These are phyloP conservation scores for Setaria viridis DNA, from an alignment of 202 grass and related monocot species.

Conservation along the genomic window DNA sequence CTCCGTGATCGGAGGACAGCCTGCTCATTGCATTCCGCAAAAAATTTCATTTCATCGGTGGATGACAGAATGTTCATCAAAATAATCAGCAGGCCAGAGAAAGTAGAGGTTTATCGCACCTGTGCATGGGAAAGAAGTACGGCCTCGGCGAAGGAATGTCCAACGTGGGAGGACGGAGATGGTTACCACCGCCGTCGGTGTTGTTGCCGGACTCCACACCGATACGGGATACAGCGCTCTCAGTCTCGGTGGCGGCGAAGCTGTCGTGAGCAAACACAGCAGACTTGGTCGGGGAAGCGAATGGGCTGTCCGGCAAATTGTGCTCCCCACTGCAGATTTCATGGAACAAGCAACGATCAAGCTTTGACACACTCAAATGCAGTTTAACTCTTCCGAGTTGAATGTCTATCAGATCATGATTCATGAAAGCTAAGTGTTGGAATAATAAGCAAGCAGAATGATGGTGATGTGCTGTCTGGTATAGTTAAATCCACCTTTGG, in stretches of 20 bases:
- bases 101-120: conserved; percentile 41
- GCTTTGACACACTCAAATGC: conserved; percentile 11
- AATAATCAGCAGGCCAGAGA: background rate
- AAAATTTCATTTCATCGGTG: conserved; percentile 41
- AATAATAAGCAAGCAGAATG: conserved; percentile 41
- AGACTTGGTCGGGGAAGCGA: conserved; percentile 71
- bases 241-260: conserved; percentile 34
- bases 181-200: conserved; percentile 29
- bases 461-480: conserved; percentile 28
- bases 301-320: conserved; percentile 83
- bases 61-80: conserved; percentile 3
- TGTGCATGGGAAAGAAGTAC: conserved; percentile 76
- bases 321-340: conserved; percentile 63
- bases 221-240: background rate
- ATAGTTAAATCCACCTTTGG: conserved; percentile 73
- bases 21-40: conserved; percentile 58
- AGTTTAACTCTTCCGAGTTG: background rate
- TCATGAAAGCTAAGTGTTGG: conserved; percentile 44
- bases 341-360: conserved; percentile 19
- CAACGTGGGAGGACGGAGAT: conserved; percentile 48
- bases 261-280: conserved; percentile 23
- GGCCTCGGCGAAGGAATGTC: conserved; percentile 67
- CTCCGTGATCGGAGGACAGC: conserved; percentile 83
- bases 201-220: conserved; percentile 11
- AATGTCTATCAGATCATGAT: conserved; percentile 37